Base-by-base conservation (phyloP, 805 yeast species). In the Candida nemodendra region DNA sequence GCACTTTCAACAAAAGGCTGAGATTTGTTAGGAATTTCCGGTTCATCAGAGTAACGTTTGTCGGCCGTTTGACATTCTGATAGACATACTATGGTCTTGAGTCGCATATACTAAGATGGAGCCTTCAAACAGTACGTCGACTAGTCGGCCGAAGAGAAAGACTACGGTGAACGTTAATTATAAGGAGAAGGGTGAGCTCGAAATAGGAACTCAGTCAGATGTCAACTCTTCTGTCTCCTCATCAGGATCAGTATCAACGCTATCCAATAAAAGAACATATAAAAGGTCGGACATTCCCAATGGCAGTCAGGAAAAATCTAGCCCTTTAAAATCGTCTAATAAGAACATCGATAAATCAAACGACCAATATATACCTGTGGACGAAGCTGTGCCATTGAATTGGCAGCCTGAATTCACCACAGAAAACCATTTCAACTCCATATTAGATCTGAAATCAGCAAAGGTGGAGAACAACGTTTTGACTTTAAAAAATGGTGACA, bases 331-430 rank as follows among this genome's bases (percentile, higher is more conserved):
- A 36, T 22, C 28, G 8, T 9, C 34, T 19, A n/a, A n/a, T n/a
- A 41, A 34, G 26, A 29, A 21, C 17, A 32, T 30, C 16, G 39
- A 37, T 14, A 41, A 46, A 30, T 14, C 39, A n/a, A 39, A 37
- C 34, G 31, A 35, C 36, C 43, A 30, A 26, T 57, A 39, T 33
- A 45, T 52, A 3, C 53, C 62, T 11, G 59, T 60, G 6, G 66
- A 60, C 35, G 56, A 58, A 2, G 55, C 54, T 23, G 45, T 71
- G 3, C 77, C 77, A 2, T 53, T 58, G 45, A 76, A 76, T 53
- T 76, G 76, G 76, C 80, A 74, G 49, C 76, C 79, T 1, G 62
- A 64, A 2, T 57, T 64, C 4, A 32, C 45, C 3, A 45, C 56
- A 4, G 45, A 52, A 4, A 72, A 69, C 39, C 59, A 54, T 25